Evolutionary conservation across 768 basidiomycete genomes (phyloP), one percentile per base, ranked within the genome.

Genomic region (Xerocomus spinulosus): DNA sequence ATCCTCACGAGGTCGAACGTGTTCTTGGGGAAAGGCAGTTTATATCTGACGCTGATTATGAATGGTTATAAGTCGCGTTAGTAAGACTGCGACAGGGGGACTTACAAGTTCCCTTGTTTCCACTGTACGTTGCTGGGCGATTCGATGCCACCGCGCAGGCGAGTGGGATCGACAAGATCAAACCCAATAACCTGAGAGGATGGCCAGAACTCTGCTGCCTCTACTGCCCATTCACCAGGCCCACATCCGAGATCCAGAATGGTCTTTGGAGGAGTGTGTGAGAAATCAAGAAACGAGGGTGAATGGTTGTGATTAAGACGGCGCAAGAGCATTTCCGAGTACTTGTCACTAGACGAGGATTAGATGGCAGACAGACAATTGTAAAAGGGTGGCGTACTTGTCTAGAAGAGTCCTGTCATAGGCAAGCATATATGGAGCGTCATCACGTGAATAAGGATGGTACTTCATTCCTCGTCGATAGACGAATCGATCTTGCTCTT

Each of bases 201-300:
- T 18, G 72, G 77, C 88, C 88, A 92, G n/a, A 66, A 58, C 18
- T 60, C 69, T 3, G 84, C 79, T 4, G 87, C 82, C 40, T 81
- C 71, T 0, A 79, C 49, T 5, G 82, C 70, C 89, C 89, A 92
- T 40, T 76, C 59, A 0, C 87, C 87, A 39, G 75, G 55, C 10
- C 89, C 88, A 61, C 87, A 90, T 3, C 89, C 89, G 12, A 92
- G 66, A 57, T 91, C 88, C 7, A 92, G 74, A 20, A 84, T 81
- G 12, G 70, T 67, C 1, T 65, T 59, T 1, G 86, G 83, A 1
- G 73, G 71, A n/a, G 66, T 67, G 20, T 72, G 70, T 29, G 70
- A 60, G 51, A 74, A 77, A 49, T 75, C 67, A 48, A 78, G 72
- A 57, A 91, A 89, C 0, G 81, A 78, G 0, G 87, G 86, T 0